Percentiles rank a stretch among this genome's conserved stretches.
phyloP scores from a whole-genome alignment of 352 stramenopile species.

The Globisporangium radiosum region DNA sequence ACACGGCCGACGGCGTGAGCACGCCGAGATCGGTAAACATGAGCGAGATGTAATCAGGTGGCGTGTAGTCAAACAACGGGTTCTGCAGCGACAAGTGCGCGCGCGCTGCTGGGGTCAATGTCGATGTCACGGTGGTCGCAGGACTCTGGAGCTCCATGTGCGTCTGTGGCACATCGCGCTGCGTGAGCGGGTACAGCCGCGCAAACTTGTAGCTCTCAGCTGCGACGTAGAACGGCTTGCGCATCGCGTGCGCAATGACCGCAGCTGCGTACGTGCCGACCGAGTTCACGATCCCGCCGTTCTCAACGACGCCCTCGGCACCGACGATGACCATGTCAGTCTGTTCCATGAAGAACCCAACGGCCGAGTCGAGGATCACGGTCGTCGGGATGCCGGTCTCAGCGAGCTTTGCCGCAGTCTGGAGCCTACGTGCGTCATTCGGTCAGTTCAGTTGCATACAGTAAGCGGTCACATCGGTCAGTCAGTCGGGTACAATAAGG shows the following conservation, averaged over 20 bases:
- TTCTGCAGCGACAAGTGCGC: slow-evolving; percentile 82
- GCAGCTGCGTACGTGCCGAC: slow-evolving; percentile 95
- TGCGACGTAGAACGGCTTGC: slow-evolving; percentile 97
- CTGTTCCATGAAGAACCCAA: slow-evolving; percentile 95
- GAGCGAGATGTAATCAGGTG: slow-evolving; percentile 96
- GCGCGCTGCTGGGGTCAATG: slow-evolving; percentile 16
- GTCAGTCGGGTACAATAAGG: too few relatives aligned
- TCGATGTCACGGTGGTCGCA: slow-evolving; percentile 7
- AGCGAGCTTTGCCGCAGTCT: slow-evolving; percentile 80
- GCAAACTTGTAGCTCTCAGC: slow-evolving; percentile 99
- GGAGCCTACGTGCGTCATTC: slow-evolving; percentile 17
- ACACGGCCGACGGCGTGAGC: slow-evolving; percentile 96
- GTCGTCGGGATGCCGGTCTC: slow-evolving; percentile 91
- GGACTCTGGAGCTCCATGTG: slow-evolving; percentile 39
- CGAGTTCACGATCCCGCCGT: slow-evolving; percentile 97
- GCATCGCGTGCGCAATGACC: slow-evolving; percentile 91
- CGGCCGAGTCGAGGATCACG: slow-evolving; percentile 93
- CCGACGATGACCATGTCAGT: slow-evolving; percentile 95
- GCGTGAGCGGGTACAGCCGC: slow-evolving; percentile 95
- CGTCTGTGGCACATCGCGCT: slow-evolving; percentile 90
- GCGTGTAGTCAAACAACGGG: slow-evolving; percentile 95
- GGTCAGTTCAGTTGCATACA: too few relatives aligned
- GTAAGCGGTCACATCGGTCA: too few relatives aligned
- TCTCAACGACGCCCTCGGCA: slow-evolving; percentile 95
- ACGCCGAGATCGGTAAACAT: slow-evolving; percentile 98